Evolutionary conservation across 805 yeast species (phyloP).

Genomic region (Middelhovenomyces tepae): DNA sequence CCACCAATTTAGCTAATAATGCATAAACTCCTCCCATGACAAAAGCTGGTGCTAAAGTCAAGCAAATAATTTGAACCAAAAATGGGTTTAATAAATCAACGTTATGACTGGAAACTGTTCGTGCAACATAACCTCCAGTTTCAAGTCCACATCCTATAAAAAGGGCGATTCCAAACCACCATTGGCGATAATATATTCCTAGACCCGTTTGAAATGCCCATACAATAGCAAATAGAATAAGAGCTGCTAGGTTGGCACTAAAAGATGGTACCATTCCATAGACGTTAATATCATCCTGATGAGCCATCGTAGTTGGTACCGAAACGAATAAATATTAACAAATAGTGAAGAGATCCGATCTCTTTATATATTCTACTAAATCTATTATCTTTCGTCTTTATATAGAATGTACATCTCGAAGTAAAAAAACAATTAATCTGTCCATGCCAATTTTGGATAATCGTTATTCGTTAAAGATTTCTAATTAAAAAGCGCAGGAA

Average conservation of each 20-base stretch:
- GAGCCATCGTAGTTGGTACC: no score
- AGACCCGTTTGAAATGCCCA: slow-evolving; percentile 34
- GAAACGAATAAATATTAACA: no score
- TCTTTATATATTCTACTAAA: no score
- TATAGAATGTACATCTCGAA: no score
- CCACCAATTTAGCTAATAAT: slow-evolving; percentile 55
- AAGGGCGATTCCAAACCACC: slow-evolving; percentile 59
- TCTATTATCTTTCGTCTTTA: no score
- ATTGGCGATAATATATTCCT: slow-evolving; percentile 42
- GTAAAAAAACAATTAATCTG: no score
- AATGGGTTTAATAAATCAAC: slow-evolving; percentile 33
- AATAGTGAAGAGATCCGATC: no score
- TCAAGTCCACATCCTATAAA: slow-evolving; percentile 51
- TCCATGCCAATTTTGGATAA: no score
- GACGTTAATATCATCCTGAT: not conserved
- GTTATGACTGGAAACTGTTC: slow-evolving; percentile 40
- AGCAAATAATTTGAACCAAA: slow-evolving; percentile 54
- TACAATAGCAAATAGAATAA: slow-evolving; percentile 45
- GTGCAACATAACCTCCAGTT: slow-evolving; percentile 57
- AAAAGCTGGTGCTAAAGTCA: slow-evolving; percentile 77
- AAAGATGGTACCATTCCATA: slow-evolving; percentile 40
- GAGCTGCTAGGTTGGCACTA: slow-evolving; percentile 51
- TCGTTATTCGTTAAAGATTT: no score
- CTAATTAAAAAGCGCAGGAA: no score
- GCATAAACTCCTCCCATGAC: slow-evolving; percentile 78